Conservation (phyloP, 139 green algal genomes). For the Coelastrella sp. region DNA sequence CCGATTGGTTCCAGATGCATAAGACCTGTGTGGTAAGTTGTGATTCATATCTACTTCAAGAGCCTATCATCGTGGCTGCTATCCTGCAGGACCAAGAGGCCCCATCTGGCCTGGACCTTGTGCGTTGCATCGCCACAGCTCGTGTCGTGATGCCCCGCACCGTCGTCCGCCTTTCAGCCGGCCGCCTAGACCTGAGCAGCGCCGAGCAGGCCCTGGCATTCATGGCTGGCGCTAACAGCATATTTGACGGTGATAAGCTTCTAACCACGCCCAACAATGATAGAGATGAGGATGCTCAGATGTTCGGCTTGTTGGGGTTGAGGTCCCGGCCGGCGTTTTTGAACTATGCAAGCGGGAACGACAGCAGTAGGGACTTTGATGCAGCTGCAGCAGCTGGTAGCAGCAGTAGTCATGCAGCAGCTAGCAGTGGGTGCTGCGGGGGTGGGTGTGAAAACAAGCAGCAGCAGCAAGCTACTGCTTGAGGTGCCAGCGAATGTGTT, state of each 20-base stretch:
- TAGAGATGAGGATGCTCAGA: conserved; percentile 73
- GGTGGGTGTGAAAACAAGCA: neutral
- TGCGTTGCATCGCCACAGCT: conserved; percentile 96
- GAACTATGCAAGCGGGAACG: conserved; percentile 78
- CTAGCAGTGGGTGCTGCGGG: conserved; percentile 11
- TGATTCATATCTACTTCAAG: too few species aligned
- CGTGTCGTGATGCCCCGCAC: conserved; percentile 94
- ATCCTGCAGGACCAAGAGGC: conserved; percentile 55
- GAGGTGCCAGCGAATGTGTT: neutral
- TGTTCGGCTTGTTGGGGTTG: conserved; percentile 92
- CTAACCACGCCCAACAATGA: conserved; percentile 98
- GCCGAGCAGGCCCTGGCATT: conserved; percentile 94
- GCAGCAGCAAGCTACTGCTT: conserved; percentile 39
- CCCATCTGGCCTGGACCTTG: conserved; percentile 83
- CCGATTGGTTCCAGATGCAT: too few species aligned
- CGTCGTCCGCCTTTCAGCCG: conserved; percentile 94
- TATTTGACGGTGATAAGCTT: conserved; percentile 99
- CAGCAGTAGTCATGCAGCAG: neutral
- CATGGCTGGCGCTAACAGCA: conserved; percentile 97
- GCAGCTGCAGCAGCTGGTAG: neutral
- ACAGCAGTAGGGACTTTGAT: conserved; percentile 58
- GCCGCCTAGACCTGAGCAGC: conserved; percentile 63
- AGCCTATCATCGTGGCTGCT: too few species aligned
- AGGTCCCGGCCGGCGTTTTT: conserved; percentile 86
- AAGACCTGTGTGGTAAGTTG: too few species aligned